Evolutionary conservation across 2,329 filamentous ascomycete species (phyloP).

Genomic region (Exutisphaerella laricina): DNA sequence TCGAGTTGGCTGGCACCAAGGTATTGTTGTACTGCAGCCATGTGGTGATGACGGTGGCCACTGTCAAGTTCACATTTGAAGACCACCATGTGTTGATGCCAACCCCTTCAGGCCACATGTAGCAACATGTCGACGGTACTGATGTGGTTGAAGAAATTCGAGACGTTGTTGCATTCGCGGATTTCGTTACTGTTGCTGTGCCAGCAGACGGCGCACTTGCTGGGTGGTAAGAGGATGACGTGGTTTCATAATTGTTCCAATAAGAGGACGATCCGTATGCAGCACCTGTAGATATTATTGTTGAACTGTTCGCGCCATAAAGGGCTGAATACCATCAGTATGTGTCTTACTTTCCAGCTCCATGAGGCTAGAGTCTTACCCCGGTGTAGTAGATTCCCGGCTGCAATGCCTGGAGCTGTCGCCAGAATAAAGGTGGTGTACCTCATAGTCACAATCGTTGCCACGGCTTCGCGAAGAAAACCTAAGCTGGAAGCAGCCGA

Average conservation of each 20-base stretch:
- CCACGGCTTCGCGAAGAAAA: too few relatives aligned
- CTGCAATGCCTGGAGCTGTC: too few relatives aligned
- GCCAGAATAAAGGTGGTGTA: too few relatives aligned
- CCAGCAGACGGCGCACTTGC: neutral
- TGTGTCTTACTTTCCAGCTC: too few relatives aligned
- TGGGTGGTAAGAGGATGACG: neutral
- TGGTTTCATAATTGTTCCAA: neutral
- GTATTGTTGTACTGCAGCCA: slow-evolving; percentile 14
- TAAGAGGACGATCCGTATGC: too few relatives aligned
- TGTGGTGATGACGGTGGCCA: slow-evolving; percentile 9
- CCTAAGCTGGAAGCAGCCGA: too few relatives aligned
- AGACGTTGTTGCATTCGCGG: neutral
- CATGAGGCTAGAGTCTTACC: too few relatives aligned
- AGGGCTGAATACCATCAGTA: too few relatives aligned
- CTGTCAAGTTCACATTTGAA: slow-evolving; percentile 8
- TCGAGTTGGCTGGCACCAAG: slow-evolving; percentile 8
- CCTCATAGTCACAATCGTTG: too few relatives aligned
- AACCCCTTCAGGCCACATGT: slow-evolving; percentile 8
- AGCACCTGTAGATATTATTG: too few relatives aligned
- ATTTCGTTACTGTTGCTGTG: neutral
- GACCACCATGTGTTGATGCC: slow-evolving; percentile 13
- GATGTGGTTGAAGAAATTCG: neutral
- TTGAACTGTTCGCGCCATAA: too few relatives aligned
- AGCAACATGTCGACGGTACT: slow-evolving; percentile 8
- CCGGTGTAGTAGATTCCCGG: too few relatives aligned